Conservation (phyloP, 495 filamentous ascomycete genomes). For the Pyrenula massariospora region DNA sequence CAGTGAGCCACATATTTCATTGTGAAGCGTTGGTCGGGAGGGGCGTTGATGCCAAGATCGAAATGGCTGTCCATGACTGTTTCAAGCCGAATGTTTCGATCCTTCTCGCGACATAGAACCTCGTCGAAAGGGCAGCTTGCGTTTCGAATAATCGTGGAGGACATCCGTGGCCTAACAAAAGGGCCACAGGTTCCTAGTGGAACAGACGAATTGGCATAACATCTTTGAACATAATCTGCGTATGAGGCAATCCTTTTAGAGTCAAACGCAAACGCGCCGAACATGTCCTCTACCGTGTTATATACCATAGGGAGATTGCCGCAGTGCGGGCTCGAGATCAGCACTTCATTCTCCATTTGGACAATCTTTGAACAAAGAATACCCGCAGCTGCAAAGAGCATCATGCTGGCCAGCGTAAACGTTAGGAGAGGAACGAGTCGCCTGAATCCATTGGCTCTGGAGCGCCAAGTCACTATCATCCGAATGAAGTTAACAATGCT, state of each 20-base stretch:
- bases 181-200: neutral
- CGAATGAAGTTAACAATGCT: neutral
- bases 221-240: neutral
- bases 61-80: slow-evolving; percentile 6
- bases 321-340: neutral
- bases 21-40: slow-evolving; percentile 1
- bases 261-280: neutral
- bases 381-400: slow-evolving; percentile 1
- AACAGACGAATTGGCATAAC: neutral
- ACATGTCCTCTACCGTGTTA: neutral
- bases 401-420: neutral
- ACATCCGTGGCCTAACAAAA: neutral
- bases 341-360: neutral
- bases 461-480: neutral
- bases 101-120: slow-evolving; percentile 1
- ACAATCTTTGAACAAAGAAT: slow-evolving; percentile 5
- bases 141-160: neutral
- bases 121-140: slow-evolving; percentile 3
- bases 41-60: slow-evolving; percentile 8
- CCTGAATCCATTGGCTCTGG: neutral
- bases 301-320: neutral
- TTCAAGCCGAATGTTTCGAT: slow-evolving; percentile 4
- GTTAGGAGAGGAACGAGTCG: neutral
- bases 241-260: neutral
- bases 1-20: neutral